These are phyloP conservation scores for Chlorella sp. DNA, from an alignment of 139 green algal species.

Conservation along the genomic window DNA sequence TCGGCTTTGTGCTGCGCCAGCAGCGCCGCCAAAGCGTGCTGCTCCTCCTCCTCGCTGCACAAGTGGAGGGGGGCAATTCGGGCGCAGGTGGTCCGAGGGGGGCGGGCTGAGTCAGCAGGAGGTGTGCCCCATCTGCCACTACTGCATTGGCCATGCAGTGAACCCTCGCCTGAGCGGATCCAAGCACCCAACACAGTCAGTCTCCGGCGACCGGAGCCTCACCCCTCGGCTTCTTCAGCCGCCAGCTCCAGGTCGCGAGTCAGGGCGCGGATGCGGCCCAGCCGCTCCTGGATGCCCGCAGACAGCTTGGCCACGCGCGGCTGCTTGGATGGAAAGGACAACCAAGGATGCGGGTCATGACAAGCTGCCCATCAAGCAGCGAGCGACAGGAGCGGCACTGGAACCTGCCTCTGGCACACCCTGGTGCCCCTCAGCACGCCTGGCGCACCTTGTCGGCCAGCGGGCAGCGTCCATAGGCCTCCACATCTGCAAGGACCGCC, in stretches of 20 bases:
- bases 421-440: too few species aligned
- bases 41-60: conserved; percentile 70
- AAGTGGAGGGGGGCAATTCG: too few species aligned
- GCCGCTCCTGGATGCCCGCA: conserved; percentile 20
- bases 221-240: conserved; percentile 85
- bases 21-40: conserved; percentile 42
- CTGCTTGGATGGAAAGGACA: background rate
- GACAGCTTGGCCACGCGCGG: conserved; percentile 2
- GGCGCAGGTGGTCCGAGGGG: too few species aligned
- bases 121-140: too few species aligned
- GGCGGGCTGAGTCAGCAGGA: too few species aligned
- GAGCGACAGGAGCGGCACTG: too few species aligned
- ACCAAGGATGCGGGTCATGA: too few species aligned
- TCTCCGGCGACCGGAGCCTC: background rate
- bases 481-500: background rate
- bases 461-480: background rate
- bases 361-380: too few species aligned
- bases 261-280: conserved; percentile 47
- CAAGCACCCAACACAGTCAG: too few species aligned
- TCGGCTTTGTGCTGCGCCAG: conserved; percentile 31
- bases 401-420: too few species aligned
- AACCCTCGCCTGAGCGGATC: too few species aligned
- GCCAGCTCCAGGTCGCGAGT: conserved; percentile 71
- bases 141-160: too few species aligned
- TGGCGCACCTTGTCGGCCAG: background rate